A percentile compares a stretch with the other conserved stretches of the same genome.
These are phyloP conservation scores for Leptoxyphium fumago DNA, from an alignment of 2,329 filamentous ascomycete species.

Conservation along the genomic window DNA sequence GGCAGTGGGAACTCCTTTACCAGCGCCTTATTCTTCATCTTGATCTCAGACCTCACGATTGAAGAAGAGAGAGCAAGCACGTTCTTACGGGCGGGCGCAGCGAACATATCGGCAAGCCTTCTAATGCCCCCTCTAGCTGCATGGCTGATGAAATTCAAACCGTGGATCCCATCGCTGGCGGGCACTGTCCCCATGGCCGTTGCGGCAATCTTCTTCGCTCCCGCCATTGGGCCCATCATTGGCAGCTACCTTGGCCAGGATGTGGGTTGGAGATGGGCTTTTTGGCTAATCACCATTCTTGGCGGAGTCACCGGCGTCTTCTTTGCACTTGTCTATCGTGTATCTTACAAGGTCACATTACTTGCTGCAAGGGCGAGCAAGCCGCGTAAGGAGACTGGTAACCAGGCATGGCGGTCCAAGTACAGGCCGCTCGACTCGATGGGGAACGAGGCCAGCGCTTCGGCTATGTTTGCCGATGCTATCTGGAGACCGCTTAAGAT, in stretches of 20 bases:
- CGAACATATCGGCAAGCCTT: conserved; percentile 15
- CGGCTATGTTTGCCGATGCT: conserved; percentile 9
- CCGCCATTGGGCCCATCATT: conserved; percentile 32
- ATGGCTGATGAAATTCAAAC: conserved; percentile 19
- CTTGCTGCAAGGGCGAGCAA: conserved; percentile 30
- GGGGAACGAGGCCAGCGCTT: conserved; percentile 31
- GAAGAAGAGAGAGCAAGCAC: conserved; percentile 13
- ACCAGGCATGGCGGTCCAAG: conserved; percentile 24
- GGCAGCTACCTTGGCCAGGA: conserved; percentile 37
- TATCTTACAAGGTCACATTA: conserved; percentile 34
- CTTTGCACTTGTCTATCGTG: conserved; percentile 25
- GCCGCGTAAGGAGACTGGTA: conserved; percentile 36
- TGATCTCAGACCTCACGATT: conserved; percentile 18
- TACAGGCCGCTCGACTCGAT: conserved; percentile 25
- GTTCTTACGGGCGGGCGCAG: conserved; percentile 18
- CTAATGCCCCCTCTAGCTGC: conserved; percentile 20
- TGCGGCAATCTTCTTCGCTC: conserved; percentile 20
- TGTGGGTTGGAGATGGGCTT: conserved; percentile 39
- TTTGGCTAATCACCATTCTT: conserved; percentile 34
- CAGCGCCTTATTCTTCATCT: conserved; percentile 14
- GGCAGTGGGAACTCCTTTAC: conserved; percentile 15
- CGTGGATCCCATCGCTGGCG: conserved; percentile 19
- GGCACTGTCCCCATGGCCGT: conserved; percentile 10
- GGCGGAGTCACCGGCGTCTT: conserved; percentile 20
- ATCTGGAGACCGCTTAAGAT: conserved; percentile 50